These are phyloP conservation scores for Colletotrichum echinochloae DNA, from an alignment of 2,329 filamentous ascomycete species.

Conservation along the genomic window DNA sequence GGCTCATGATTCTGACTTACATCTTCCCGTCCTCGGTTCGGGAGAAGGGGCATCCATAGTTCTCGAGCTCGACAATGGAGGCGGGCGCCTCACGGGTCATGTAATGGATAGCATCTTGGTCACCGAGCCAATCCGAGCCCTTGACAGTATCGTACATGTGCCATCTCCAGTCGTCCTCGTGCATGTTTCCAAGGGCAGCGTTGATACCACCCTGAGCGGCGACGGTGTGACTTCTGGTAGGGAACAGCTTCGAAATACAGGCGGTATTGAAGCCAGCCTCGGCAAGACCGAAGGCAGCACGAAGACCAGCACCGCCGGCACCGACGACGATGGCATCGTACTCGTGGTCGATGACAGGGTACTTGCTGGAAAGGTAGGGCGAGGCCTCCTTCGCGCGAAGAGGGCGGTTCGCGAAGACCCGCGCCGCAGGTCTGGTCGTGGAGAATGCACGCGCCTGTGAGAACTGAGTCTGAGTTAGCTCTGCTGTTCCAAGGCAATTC, in stretches of 20 bases:
- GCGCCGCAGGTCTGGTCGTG: conserved; percentile 83
- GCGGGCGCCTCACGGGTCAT: conserved; percentile 96
- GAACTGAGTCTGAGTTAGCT: conserved; percentile 60
- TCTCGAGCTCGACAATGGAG: conserved; percentile 93
- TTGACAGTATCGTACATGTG: conserved; percentile 99
- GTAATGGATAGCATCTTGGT: conserved; percentile 98
- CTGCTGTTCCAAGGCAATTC: neutral
- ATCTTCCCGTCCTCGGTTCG: conserved; percentile 97
- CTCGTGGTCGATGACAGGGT: conserved; percentile 97
- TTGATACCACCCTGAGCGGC: conserved; percentile 88
- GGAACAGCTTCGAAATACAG: conserved; percentile 89
- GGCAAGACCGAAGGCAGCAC: conserved; percentile 86
- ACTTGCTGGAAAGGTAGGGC: conserved; percentile 87
- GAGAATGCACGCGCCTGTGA: conserved; percentile 84
- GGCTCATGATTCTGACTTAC: conserved; percentile 59
- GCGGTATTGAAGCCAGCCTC: conserved; percentile 92
- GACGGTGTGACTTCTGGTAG: conserved; percentile 86
- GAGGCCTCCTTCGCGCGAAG: conserved; percentile 94
- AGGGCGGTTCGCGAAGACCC: conserved; percentile 86
- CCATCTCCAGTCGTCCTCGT: conserved; percentile 98
- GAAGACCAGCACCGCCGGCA: conserved; percentile 83
- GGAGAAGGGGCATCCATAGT: conserved; percentile 97
- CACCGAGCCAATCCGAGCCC: conserved; percentile 96
- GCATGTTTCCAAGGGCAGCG: conserved; percentile 93
- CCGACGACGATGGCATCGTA: conserved; percentile 97